These are phyloP conservation scores for Trichophaea hybrida DNA, from an alignment of 2,329 filamentous ascomycete genomes.

Conservation along the genomic window DNA sequence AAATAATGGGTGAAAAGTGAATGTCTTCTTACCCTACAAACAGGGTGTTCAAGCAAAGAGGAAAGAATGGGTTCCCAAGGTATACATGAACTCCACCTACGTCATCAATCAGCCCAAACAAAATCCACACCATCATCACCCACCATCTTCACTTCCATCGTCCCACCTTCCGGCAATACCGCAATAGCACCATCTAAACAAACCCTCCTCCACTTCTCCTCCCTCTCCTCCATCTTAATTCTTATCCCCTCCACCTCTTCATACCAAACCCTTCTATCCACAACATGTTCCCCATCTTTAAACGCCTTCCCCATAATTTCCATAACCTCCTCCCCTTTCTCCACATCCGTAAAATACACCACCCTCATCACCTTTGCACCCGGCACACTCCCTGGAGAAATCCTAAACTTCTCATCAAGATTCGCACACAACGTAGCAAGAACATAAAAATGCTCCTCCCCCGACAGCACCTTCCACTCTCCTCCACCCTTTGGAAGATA, in stretches of 20 bases:
- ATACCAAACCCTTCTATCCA: slow-evolving; percentile 49
- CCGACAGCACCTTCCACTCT: slow-evolving; percentile 24
- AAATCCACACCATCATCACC: slow-evolving; percentile 6
- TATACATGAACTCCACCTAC: not conserved
- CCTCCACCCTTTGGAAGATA: slow-evolving; percentile 17
- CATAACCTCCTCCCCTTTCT: slow-evolving; percentile 51
- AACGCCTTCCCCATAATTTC: slow-evolving; percentile 58
- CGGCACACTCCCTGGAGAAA: slow-evolving; percentile 57
- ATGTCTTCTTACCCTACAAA: no score
- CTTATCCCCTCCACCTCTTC: slow-evolving; percentile 51
- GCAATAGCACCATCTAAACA: slow-evolving; percentile 90
- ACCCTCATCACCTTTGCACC: slow-evolving; percentile 52
- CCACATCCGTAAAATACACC: slow-evolving; percentile 53
- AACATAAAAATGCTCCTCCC: slow-evolving; percentile 55
- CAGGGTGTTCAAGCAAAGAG: no score
- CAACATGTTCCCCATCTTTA: slow-evolving; percentile 42
- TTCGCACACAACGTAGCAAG: slow-evolving; percentile 64
- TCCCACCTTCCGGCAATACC: slow-evolving; percentile 53
- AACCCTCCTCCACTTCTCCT: slow-evolving; percentile 65
- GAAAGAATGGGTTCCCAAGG: no score
- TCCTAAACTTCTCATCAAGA: slow-evolving; percentile 66
- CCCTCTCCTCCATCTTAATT: slow-evolving; percentile 52
- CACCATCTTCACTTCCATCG: slow-evolving; percentile 47
- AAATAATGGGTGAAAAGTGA: no score
- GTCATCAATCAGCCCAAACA: slow-evolving; percentile 5